phyloP scores from a whole-genome alignment of 2,329 filamentous ascomycete species.

The Ophiostoma populinum region DNA sequence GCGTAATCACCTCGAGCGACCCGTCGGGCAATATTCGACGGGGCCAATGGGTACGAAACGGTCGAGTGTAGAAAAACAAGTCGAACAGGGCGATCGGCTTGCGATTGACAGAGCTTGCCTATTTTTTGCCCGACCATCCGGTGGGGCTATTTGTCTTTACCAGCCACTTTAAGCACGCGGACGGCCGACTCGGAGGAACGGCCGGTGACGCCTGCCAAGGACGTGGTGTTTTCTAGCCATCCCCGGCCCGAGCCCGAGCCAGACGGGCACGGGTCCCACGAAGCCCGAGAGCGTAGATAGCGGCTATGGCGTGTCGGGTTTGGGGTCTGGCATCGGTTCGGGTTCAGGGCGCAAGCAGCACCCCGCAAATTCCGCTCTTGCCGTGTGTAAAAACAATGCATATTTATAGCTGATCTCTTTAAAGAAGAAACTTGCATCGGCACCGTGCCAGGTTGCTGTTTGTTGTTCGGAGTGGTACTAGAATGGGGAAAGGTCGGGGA shows the following conservation, averaged over 20 bases:
- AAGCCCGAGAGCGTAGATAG: slow-evolving; percentile 32
- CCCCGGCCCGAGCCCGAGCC: slow-evolving; percentile 25
- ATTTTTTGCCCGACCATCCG: too few relatives aligned
- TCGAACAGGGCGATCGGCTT: too few relatives aligned
- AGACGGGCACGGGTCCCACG: slow-evolving; percentile 20
- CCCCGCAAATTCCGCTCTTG: slow-evolving; percentile 20
- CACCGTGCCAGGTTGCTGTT: too few relatives aligned
- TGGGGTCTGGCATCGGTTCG: slow-evolving; percentile 13
- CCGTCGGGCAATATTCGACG: too few relatives aligned
- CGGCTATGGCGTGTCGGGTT: slow-evolving; percentile 23
- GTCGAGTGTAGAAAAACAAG: too few relatives aligned
- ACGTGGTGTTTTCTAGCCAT: slow-evolving; percentile 11
- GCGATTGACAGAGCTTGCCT: too few relatives aligned
- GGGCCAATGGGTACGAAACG: too few relatives aligned
- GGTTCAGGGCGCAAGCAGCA: slow-evolving; percentile 16
- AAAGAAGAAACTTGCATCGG: slow-evolving; percentile 41
- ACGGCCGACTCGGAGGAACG: slow-evolving; percentile 16
- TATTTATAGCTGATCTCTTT: too few relatives aligned
- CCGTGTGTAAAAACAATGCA: slow-evolving; percentile 39
- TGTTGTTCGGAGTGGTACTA: too few relatives aligned
- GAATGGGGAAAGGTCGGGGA: too few relatives aligned
- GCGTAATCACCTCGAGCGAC: too few relatives aligned
- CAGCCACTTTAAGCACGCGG: slow-evolving; percentile 13
- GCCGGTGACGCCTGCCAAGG: slow-evolving; percentile 26
- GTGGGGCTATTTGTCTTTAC: too few relatives aligned